Base-by-base conservation (phyloP, 805 yeast genomes). In the Candida bentonensis region DNA sequence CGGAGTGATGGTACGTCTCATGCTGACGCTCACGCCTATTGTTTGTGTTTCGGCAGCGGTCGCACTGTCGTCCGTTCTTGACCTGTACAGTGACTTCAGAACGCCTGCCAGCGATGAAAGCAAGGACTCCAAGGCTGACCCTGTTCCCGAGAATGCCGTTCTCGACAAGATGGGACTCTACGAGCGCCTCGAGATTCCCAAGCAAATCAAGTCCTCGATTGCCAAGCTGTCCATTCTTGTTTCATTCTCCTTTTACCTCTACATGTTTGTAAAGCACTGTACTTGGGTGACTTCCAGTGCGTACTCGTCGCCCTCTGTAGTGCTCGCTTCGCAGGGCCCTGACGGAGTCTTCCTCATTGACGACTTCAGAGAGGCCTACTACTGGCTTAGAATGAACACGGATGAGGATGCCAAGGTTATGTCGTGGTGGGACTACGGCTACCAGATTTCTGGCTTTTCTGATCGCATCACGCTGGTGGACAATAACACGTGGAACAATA, bases 401-500 rank as follows among this genome's bases (percentile, higher is more conserved):
- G 78, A 83, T 2, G 96, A 92, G 61, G 97, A 92, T 61, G 83
- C 96, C 27, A 88, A 84, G 63, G 82, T 92, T 49, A 86, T 94
- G 82, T 81, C 96, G 9, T 92, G 99, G 98, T 92, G 99, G 99
- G 98, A 94, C 69, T 94, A 94, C 60, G 99, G 99, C 45, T 92
- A 92, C 65, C 99, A 92, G 69, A 92, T 92, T 57, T 98, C 98
- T 55, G 99, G 99, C 50, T 92, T 92, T 97, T 98, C 98, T 40
- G 98, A 92, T 66, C 78, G 99, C 60, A 89, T 97, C 51, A 92
- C 99, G 3, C 72, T 92, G 54, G 99, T 94, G 33, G 99, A 92
- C 64, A 92, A 92, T 74, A 92, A 92, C 67, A 92, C 99, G 9
- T 92, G 99, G 98, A 92, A 92, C 63, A 92, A 92, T 69, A 92